These are phyloP conservation scores for Cyberlindnera euphorbiiphila DNA, from an alignment of 805 yeast genomes.

Conservation along the genomic window DNA sequence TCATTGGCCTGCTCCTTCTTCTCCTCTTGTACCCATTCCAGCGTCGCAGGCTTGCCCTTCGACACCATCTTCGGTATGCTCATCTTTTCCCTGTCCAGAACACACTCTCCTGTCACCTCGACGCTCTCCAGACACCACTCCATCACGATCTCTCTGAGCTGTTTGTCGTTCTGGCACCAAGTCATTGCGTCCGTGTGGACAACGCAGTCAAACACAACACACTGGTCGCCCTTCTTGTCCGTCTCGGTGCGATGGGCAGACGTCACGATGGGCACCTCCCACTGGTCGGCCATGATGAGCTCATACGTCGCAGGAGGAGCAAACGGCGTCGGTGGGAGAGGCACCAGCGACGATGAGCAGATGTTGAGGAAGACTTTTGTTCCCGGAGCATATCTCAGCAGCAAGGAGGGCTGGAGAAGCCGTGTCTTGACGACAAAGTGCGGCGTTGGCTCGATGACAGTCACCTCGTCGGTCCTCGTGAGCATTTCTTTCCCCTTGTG, in stretches of 20 bases:
- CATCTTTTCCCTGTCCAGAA: constrained; percentile 56
- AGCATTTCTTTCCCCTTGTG: constrained; percentile 6
- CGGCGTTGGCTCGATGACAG: constrained; percentile 49
- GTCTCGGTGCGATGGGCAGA: constrained; percentile 48
- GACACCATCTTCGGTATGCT: constrained; percentile 65
- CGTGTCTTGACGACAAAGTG: constrained; percentile 72
- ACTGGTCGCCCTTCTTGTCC: constrained; percentile 68
- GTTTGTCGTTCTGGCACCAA: constrained; percentile 56
- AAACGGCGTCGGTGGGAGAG: constrained; percentile 54
- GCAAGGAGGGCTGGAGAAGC: constrained; percentile 25
- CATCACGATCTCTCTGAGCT: constrained; percentile 59
- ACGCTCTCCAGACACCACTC: constrained; percentile 85
- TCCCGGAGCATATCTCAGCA: constrained; percentile 32
- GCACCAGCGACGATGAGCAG: constrained; percentile 63
- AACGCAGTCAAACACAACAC: constrained; percentile 77
- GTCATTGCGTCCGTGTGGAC: constrained; percentile 58
- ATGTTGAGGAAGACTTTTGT: constrained; percentile 77
- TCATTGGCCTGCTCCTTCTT: constrained; percentile 39
- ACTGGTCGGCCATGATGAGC: constrained; percentile 60
- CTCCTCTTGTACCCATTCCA: constrained; percentile 39
- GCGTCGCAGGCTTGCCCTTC: constrained; percentile 57
- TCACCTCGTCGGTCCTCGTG: constrained; percentile 16
- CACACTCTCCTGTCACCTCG: constrained; percentile 49
- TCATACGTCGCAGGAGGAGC: constrained; percentile 57
- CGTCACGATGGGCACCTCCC: constrained; percentile 83